Percentiles rank a stretch among this genome's conserved stretches.
Evolutionary conservation across 305 asterid species (phyloP).

Genomic region (Rubia peregrina): DNA sequence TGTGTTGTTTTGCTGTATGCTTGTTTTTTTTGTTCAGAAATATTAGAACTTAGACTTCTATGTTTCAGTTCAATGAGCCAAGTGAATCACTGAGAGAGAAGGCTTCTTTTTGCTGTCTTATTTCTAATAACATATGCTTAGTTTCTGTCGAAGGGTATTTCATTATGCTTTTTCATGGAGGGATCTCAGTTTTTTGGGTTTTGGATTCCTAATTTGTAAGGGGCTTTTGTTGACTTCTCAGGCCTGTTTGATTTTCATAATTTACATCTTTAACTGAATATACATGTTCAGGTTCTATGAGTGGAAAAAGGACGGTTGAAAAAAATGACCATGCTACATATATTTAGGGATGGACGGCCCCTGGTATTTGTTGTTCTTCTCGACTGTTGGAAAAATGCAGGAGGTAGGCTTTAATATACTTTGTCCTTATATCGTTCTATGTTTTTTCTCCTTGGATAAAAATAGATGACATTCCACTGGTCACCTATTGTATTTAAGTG

Average conservation of each 20-base stretch:
- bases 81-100: conserved; percentile 71
- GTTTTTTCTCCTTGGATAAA: conserved; percentile 2
- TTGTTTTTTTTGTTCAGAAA: not conserved
- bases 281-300: conserved; percentile 67
- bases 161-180: not conserved
- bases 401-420: conserved; percentile 43
- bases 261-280: conserved; percentile 13
- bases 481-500: not conserved
- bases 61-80: conserved; percentile 80
- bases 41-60: not conserved
- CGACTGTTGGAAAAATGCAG: conserved; percentile 78
- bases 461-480: not conserved
- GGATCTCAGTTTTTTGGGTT: too few species aligned
- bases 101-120: conserved; percentile 84
- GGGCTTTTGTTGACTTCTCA: not conserved
- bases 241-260: not conserved
- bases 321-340: conserved; percentile 78
- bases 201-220: too few species aligned
- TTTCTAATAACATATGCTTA: conserved; percentile 74
- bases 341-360: conserved; percentile 82
- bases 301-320: conserved; percentile 91
- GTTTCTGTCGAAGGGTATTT: conserved; percentile 83
- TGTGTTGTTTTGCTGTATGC: not conserved
- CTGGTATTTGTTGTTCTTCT: conserved; percentile 83
- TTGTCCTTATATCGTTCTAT: not conserved